Base-by-base conservation (phyloP, 164 flowering plant genomes). In the Platanus orientalis region DNA sequence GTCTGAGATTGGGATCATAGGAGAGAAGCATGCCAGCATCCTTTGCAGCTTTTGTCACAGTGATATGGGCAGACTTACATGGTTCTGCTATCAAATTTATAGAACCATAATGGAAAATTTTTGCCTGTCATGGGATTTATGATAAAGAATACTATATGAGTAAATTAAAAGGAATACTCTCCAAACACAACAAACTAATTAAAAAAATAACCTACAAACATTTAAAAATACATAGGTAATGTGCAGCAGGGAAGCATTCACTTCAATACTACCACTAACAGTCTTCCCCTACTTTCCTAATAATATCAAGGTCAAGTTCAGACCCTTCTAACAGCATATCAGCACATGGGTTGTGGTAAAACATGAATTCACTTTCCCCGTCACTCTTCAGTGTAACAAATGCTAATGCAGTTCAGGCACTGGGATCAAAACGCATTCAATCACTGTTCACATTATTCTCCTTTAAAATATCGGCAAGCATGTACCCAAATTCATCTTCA, bases 321-420 rank as follows among this genome's bases (percentile, higher is more conserved):
- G 80, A 69, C 51, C 69, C 75, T 4, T 52, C 61, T 6, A 81
- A 60, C 29, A 81, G 74, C 79, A 81, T 81, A 62, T 81, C 83
- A 10, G 85, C 85, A 65, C 85, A 76, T 1, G 85, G 83, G 44
- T 81, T 65, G 0, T 83, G 66, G 53, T 49, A 81, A 48, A 81
- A 81, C 78, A 79, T 27, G 62, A 81, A 81, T 36, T 81, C 85
- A 21, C 81, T 74, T 60, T 81, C 81, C 0, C 85, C 85, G 40
- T 81, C 74, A 21, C 45, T 64, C 58, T 69, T 76, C 12, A 79
- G 67, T 0, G 82, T 79, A 26, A 79, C 78, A 32, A 81, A 79
- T 40, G 85, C 80, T 13, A 81, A 67, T 2, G 81, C 81, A 3
- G 85, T 81, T 53, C 85, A 70, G 7, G 85, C 85, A 28, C 14